Evolutionary conservation across 257 asterid genomes (phyloP).

Genomic region (Solanum sitiens): DNA sequence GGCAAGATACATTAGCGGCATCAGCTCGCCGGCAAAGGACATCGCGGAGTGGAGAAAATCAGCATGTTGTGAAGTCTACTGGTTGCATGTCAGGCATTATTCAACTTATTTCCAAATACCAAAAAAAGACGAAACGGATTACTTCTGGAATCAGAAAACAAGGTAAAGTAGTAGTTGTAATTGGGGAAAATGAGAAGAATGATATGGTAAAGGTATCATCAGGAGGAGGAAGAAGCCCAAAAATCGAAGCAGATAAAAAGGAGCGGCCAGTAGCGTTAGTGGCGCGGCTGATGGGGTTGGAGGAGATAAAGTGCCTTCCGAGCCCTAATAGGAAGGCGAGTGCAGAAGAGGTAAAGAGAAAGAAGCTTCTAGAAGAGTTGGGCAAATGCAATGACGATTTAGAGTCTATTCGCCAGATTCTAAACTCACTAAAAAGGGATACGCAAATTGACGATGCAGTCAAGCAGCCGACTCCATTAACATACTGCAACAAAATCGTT

Average conservation of each 20-base stretch:
- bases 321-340: not conserved
- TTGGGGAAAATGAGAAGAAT: not conserved
- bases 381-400: conserved; percentile 79
- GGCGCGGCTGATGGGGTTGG: conserved; percentile 74
- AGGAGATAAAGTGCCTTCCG: conserved; percentile 8
- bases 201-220: not conserved
- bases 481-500: not conserved
- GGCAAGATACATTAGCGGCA: conserved; percentile 70
- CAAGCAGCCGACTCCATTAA: not conserved
- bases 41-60: conserved; percentile 23
- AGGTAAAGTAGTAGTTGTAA: conserved; percentile 5
- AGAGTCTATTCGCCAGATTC: conserved; percentile 59
- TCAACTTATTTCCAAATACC: conserved; percentile 55
- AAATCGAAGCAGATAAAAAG: conserved; percentile 30
- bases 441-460: not conserved
- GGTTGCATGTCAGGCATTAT: conserved; percentile 90
- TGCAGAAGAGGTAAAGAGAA: conserved; percentile 35
- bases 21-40: conserved; percentile 34
- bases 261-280: conserved; percentile 30
- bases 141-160: conserved; percentile 50
- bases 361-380: conserved; percentile 48
- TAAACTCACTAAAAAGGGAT: conserved; percentile 26
- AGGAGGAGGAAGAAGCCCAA: not conserved
- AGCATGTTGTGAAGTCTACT: conserved; percentile 43
- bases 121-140: conserved; percentile 48